Conservation (phyloP, 768 basidiomycete genomes). For the Cystobasidium ongulense region DNA sequence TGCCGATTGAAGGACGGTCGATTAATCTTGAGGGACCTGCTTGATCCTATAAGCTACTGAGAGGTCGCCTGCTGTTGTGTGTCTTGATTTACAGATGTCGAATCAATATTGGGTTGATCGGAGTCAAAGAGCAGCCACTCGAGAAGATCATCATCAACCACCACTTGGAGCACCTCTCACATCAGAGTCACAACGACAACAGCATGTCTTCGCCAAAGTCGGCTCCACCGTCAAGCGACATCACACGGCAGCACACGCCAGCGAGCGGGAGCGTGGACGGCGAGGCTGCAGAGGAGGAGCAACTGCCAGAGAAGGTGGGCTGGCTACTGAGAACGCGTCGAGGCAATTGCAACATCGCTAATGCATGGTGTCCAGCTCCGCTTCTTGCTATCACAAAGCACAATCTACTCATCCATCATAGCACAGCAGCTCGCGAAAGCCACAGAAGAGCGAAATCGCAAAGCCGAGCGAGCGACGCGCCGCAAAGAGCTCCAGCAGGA, state of each 20-base stretch:
- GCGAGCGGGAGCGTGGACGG: background rate
- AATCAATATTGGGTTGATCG: background rate
- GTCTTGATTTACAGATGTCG: background rate
- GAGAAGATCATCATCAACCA: background rate
- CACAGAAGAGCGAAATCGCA: conserved; percentile 21
- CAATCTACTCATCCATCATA: conserved; percentile 27
- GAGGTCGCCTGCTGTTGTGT: background rate
- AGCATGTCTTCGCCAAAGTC: background rate
- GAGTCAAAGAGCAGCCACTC: background rate
- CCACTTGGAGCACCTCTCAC: background rate
- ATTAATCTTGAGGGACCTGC: background rate
- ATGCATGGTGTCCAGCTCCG: background rate
- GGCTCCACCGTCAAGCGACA: background rate
- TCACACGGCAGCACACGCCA: conserved; percentile 18
- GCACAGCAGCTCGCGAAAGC: conserved; percentile 33
- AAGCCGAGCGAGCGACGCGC: conserved; percentile 12
- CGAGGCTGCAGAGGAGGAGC: background rate
- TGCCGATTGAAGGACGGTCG: background rate
- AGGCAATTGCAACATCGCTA: background rate
- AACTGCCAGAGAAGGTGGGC: conserved; percentile 13
- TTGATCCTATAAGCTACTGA: background rate
- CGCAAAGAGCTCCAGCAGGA: conserved; percentile 9
- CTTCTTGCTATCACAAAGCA: background rate
- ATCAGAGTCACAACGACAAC: background rate
- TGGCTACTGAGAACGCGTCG: background rate